Evolutionary conservation across 106 monocot species (phyloP).

Genomic region (Posidonia australis): DNA sequence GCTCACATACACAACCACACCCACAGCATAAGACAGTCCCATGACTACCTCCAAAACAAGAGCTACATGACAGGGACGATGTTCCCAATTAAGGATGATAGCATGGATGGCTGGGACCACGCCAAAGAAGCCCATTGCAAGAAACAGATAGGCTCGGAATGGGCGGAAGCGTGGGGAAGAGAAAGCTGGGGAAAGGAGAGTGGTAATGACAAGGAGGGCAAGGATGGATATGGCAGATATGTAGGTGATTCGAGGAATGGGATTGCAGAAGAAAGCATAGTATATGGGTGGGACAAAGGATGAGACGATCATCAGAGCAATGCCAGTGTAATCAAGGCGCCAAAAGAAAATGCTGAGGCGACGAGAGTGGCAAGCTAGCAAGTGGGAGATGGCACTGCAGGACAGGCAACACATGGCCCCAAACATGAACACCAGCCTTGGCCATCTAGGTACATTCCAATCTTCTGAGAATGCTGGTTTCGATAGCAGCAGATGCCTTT

Average conservation of each 20-base stretch:
- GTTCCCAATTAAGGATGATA: conserved; percentile 43
- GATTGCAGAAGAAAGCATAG: conserved; percentile 84
- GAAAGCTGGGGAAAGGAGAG: conserved; percentile 50
- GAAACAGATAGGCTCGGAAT: conserved; percentile 64
- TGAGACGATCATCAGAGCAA: conserved; percentile 83
- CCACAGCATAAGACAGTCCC: conserved; percentile 49
- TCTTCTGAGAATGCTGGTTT: neutral
- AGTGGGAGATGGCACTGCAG: conserved; percentile 69
- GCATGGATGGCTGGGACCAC: conserved; percentile 69
- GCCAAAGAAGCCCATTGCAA: conserved; percentile 83
- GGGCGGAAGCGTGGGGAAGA: conserved; percentile 56
- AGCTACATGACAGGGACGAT: conserved; percentile 39
- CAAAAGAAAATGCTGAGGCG: conserved; percentile 72
- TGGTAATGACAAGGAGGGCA: conserved; percentile 30
- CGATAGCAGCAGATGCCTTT: neutral
- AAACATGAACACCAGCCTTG: conserved; percentile 56
- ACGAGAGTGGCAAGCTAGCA: conserved; percentile 84
- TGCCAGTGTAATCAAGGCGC: conserved; percentile 85
- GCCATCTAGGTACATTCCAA: conserved; percentile 54
- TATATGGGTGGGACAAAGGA: conserved; percentile 84
- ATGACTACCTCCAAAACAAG: conserved; percentile 56
- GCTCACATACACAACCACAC: conserved; percentile 53
- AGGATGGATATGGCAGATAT: conserved; percentile 55
- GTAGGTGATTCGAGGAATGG: conserved; percentile 42
- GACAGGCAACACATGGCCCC: conserved; percentile 68